Evolutionary conservation across 2,329 filamentous ascomycete genomes (phyloP).

Genomic region (Domatiomyces catenatus): DNA sequence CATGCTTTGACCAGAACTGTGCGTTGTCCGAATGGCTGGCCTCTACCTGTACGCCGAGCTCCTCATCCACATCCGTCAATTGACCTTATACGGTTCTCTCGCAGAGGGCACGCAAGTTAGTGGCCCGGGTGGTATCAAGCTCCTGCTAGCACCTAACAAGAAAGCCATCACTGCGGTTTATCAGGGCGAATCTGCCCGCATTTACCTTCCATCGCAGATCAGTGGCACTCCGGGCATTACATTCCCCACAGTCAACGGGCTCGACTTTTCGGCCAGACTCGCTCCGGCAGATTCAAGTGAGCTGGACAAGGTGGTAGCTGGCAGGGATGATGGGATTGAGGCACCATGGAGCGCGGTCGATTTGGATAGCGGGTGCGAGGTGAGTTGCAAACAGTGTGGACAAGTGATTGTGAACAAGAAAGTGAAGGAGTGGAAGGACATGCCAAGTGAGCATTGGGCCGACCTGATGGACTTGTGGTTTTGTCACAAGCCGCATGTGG

Average conservation of each 20-base stretch:
- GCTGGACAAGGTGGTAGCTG: slow-evolving; percentile 6
- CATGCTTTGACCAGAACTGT: not conserved
- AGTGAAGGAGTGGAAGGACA: slow-evolving; percentile 62
- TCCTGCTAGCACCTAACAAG: slow-evolving; percentile 30
- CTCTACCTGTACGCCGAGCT: slow-evolving; percentile 43
- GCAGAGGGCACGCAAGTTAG: slow-evolving; percentile 26
- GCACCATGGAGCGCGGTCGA: slow-evolving; percentile 19
- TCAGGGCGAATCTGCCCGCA: slow-evolving; percentile 29
- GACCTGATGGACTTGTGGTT: slow-evolving; percentile 99
- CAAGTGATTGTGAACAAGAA: slow-evolving; percentile 18
- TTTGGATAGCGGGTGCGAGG: slow-evolving; percentile 26
- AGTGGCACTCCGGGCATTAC: slow-evolving; percentile 33
- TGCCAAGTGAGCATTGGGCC: slow-evolving; percentile 94
- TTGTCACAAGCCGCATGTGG: slow-evolving; percentile 68
- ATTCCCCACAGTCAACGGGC: slow-evolving; percentile 28
- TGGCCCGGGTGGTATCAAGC: slow-evolving; percentile 23
- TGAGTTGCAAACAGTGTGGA: slow-evolving; percentile 27
- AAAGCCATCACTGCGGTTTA: slow-evolving; percentile 30
- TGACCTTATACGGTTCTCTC: slow-evolving; percentile 42
- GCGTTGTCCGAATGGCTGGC: not conserved
- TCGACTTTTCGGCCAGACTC: slow-evolving; percentile 40
- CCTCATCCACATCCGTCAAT: slow-evolving; percentile 44
- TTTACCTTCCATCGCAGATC: slow-evolving; percentile 34
- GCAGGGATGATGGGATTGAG: slow-evolving; percentile 7
- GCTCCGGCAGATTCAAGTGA: slow-evolving; percentile 30